Percentiles rank a stretch among this genome's conserved stretches.
Conservation (phyloP, 2,329 filamentous ascomycete species). For the Fusarium sp. region DNA sequence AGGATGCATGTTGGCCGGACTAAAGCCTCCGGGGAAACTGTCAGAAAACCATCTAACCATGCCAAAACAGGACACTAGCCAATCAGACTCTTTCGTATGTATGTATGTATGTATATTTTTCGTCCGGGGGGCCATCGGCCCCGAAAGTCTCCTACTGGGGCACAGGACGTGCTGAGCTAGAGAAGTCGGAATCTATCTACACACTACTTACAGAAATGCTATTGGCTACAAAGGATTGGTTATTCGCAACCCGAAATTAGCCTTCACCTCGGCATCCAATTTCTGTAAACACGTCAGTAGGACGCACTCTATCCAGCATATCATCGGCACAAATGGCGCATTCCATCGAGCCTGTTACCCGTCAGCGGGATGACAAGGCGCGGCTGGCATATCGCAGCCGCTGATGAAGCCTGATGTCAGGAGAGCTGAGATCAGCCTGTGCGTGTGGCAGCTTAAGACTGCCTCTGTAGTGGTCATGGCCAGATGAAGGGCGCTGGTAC, state of each 20-base stretch:
- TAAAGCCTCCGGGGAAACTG: too few species aligned
- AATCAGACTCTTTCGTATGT: too few species aligned
- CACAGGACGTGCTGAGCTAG: not conserved
- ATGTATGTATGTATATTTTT: too few species aligned
- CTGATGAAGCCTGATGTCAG: not conserved
- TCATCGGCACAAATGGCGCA: not conserved
- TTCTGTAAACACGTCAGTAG: not conserved
- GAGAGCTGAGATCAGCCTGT: not conserved
- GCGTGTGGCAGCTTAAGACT: not conserved
- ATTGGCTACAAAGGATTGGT: not conserved
- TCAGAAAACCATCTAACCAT: too few species aligned
- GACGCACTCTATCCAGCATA: not conserved
- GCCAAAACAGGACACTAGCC: too few species aligned
- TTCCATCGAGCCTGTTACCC: not conserved
- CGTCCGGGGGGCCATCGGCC: too few species aligned
- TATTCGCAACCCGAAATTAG: not conserved
- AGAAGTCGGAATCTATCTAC: not conserved
- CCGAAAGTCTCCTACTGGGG: too few species aligned
- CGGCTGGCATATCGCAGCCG: not conserved
- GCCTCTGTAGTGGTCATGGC: not conserved
- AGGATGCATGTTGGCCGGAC: too few species aligned
- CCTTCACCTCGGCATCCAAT: not conserved
- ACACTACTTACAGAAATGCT: not conserved
- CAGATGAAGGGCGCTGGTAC: not conserved
- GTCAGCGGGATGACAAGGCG: not conserved